Evolutionary conservation across 2,329 filamentous ascomycete genomes (phyloP).

Genomic region (Cryoendolithus antarcticus): DNA sequence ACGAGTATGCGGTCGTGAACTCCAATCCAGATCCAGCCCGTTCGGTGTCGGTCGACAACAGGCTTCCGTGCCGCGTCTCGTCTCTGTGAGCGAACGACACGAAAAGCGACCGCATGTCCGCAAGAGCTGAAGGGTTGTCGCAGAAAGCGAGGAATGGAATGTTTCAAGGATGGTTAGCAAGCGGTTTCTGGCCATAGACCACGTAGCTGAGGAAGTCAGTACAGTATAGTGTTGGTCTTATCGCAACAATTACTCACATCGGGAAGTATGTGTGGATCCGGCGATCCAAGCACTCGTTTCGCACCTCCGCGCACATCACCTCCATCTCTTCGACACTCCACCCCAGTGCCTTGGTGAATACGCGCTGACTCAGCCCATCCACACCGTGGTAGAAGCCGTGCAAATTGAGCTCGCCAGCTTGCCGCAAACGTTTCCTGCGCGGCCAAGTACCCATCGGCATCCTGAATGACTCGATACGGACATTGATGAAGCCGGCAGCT

Average conservation of each 20-base stretch:
- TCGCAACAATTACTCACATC: conserved; percentile 9
- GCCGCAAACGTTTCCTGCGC: conserved; percentile 14
- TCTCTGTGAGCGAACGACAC: too few relatives aligned
- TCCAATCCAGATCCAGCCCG: too few relatives aligned
- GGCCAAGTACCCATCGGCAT: conserved; percentile 20
- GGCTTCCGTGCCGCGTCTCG: too few relatives aligned
- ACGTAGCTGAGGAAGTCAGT: conserved; percentile 12
- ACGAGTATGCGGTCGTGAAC: too few relatives aligned
- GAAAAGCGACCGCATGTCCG: too few relatives aligned
- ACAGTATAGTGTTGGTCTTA: background rate
- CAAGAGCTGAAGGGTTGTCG: too few relatives aligned
- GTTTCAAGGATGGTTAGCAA: too few relatives aligned
- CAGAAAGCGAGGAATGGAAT: too few relatives aligned
- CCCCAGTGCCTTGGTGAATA: conserved; percentile 16
- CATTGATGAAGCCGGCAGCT: conserved; percentile 22
- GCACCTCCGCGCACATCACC: conserved; percentile 16
- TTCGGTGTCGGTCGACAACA: too few relatives aligned
- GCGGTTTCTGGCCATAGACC: conserved; percentile 18
- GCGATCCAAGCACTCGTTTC: conserved; percentile 14
- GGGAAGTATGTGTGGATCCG: conserved; percentile 17
- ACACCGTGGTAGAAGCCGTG: conserved; percentile 16
- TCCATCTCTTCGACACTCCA: conserved; percentile 19
- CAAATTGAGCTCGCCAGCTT: conserved; percentile 15
- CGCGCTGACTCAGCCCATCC: conserved; percentile 14
- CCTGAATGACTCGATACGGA: conserved; percentile 16